Evolutionary conservation across 129 eudicot species (phyloP), one percentile per base, ranked within the genome.

Genomic region (Ambrosia trifida): DNA sequence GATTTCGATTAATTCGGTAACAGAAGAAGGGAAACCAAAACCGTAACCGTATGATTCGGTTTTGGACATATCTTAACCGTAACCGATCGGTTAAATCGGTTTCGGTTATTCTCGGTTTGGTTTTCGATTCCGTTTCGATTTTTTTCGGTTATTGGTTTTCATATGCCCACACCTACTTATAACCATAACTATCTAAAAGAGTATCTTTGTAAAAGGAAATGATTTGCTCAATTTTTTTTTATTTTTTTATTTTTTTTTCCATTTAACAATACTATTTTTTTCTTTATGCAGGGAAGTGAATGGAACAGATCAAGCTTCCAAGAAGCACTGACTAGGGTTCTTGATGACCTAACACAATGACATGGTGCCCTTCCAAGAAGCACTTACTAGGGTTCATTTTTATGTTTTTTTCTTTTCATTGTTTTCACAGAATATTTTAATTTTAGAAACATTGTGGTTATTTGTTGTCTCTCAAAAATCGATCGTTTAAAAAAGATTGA

Each of bases 251-350:
- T 16, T n/a, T 40, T 35, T 9, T 40, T 9, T 65, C 44, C 3
- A 33, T 66, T 32, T 31, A 67, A 13, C 28, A 53, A 54, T 49
- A 12, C 9, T 24, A 1, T 24, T 18, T n/a, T 53, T 52, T 9
- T 35, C 28, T 64, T 50, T 64, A 9, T 59, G 75, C 17, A 89
- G 93, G 96, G 87, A 54, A 74, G 65, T 63, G 91, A 85, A 78
- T 87, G 88, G 90, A 85, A 90, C 79, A 80, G 77, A 72, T 61
- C 87, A 69, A 73, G 82, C 80, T 83, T 90, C 89, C 84, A 60
- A 61, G 95, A 87, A 85, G 91, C 90, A 11, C 79, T 85, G 5
- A 83, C 66, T 64, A 83, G 91, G 79, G 76, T 78, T 50, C 83
- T 89, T 73, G 85, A 63, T 78, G 87, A 84, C 82, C 7, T 81